Percentiles rank a stretch among this genome's conserved stretches.
phyloP scores from a whole-genome alignment of 2,329 filamentous ascomycete species.

The Pseudogymnoascus sp. region DNA sequence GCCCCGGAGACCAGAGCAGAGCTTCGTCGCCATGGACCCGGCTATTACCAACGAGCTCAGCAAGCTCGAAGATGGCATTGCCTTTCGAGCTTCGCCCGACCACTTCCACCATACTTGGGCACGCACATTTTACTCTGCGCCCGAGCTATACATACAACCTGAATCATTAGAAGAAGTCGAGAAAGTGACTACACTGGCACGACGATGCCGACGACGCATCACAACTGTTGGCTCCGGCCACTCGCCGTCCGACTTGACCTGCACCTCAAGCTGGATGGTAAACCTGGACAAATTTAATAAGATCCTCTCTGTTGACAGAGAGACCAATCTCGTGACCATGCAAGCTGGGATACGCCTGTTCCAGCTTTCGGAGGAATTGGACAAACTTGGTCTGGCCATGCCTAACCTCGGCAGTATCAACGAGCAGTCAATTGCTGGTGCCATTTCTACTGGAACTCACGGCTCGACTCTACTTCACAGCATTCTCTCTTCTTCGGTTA shows the following conservation, averaged over 20 bases:
- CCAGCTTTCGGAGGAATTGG: constrained; percentile 64
- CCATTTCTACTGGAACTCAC: constrained; percentile 88
- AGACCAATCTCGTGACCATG: constrained; percentile 61
- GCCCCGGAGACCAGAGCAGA: neutral
- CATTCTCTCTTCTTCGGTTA: constrained; percentile 70
- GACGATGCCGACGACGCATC: constrained; percentile 70
- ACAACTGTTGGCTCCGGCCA: constrained; percentile 86
- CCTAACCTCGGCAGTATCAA: constrained; percentile 93
- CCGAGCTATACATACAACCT: constrained; percentile 86
- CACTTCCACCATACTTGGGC: constrained; percentile 92
- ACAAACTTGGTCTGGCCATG: constrained; percentile 70
- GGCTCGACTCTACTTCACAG: constrained; percentile 80
- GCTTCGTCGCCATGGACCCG: constrained; percentile 26
- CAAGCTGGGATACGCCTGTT: constrained; percentile 83
- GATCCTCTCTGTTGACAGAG: constrained; percentile 61
- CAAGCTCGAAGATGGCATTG: constrained; percentile 51
- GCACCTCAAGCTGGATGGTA: constrained; percentile 87
- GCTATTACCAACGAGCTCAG: constrained; percentile 43
- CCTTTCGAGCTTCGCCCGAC: constrained; percentile 65
- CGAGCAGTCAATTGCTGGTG: constrained; percentile 84
- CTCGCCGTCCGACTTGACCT: constrained; percentile 85
- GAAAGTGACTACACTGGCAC: constrained; percentile 72
- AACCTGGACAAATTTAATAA: constrained; percentile 79
- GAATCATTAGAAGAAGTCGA: constrained; percentile 72
- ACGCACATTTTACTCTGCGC: constrained; percentile 78